Percentiles rank a stretch among this genome's conserved stretches.
Conservation (phyloP, 208 protist species). For the Leishmania tropica region DNA sequence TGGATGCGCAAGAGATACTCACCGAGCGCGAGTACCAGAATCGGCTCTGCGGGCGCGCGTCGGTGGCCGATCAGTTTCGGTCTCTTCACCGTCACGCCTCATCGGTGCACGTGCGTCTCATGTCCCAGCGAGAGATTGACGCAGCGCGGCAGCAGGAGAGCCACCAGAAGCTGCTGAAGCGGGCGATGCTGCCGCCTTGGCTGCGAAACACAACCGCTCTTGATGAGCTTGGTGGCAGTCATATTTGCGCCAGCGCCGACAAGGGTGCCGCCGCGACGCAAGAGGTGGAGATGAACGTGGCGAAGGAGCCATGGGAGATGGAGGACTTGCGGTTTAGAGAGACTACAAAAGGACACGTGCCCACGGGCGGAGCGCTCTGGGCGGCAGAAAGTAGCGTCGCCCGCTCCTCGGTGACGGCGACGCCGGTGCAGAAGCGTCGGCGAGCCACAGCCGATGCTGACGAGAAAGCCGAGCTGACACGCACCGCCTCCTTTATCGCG, state of each 20-base stretch:
- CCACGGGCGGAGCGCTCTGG: slow-evolving; percentile 21
- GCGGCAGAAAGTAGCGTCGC: not conserved
- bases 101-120: slow-evolving; percentile 57
- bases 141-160: slow-evolving; percentile 41
- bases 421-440: slow-evolving; percentile 11
- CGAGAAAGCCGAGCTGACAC: slow-evolving; percentile 18
- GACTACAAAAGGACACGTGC: not conserved
- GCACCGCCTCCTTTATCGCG: slow-evolving; percentile 48
- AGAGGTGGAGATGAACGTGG: slow-evolving; percentile 4
- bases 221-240: slow-evolving; percentile 8
- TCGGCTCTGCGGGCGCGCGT: slow-evolving; percentile 55
- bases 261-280: not conserved
- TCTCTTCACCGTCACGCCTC: slow-evolving; percentile 70
- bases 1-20: slow-evolving; percentile 78
- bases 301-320: not conserved
- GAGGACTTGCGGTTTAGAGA: not conserved
- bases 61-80: slow-evolving; percentile 78
- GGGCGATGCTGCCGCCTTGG: slow-evolving; percentile 82
- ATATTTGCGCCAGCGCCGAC: not conserved
- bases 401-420: not conserved
- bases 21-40: slow-evolving; percentile 75
- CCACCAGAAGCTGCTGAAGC: slow-evolving; percentile 72
- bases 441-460: not conserved
- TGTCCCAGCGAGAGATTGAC: slow-evolving; percentile 58
- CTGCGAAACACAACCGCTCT: slow-evolving; percentile 39